phyloP scores from a whole-genome alignment of 2,329 filamentous ascomycete species.

The Pseudocercospora eumusae region DNA sequence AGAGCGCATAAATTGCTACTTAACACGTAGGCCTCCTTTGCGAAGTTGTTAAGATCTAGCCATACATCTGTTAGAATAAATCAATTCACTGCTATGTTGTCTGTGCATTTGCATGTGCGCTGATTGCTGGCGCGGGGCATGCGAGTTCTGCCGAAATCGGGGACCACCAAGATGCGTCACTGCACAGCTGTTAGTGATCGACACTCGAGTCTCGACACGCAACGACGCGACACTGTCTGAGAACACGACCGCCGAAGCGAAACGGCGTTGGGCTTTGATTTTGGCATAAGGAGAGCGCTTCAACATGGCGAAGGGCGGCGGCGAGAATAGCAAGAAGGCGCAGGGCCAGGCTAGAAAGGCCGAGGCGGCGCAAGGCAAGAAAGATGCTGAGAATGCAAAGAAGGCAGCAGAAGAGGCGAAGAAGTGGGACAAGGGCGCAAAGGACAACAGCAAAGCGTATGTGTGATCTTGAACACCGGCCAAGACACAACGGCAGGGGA shows the following conservation, averaged over 20 bases:
- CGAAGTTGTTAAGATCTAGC: too few species aligned
- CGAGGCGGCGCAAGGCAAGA: slow-evolving; percentile 78
- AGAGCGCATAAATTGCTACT: too few species aligned
- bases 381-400: slow-evolving; percentile 68
- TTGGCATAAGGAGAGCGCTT: neutral
- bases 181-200: neutral
- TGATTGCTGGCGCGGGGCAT: neutral
- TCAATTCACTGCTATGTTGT: neutral
- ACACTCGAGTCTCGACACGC: neutral
- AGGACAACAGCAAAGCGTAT: slow-evolving; percentile 84
- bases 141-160: neutral
- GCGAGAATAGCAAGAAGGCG: slow-evolving; percentile 84
- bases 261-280: neutral
- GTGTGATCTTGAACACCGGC: slow-evolving; percentile 37
- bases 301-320: slow-evolving; percentile 39
- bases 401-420: slow-evolving; percentile 67
- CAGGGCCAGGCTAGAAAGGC: slow-evolving; percentile 91
- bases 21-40: too few species aligned
- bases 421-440: slow-evolving; percentile 83
- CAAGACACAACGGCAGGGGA: too few species aligned
- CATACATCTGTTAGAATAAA: too few species aligned
- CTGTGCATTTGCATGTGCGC: slow-evolving; percentile 6
- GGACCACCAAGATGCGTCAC: neutral
- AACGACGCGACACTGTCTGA: neutral
- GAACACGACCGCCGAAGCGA: neutral